Evolutionary conservation across 2,329 filamentous ascomycete species (phyloP).

Genomic region (Lachnellula hyalina): DNA sequence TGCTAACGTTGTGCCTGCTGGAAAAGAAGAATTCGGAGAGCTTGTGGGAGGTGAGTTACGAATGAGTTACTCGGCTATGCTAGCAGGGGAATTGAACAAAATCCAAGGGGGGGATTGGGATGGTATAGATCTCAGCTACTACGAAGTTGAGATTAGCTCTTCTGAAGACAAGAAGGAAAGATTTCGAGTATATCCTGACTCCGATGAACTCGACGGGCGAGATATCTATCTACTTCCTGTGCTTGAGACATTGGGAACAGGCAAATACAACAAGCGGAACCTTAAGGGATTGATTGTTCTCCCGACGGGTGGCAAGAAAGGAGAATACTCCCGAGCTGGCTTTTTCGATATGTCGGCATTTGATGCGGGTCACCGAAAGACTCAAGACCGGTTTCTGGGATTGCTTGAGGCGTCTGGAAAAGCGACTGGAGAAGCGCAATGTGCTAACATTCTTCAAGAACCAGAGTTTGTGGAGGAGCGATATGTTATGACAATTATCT

Average conservation of each 20-base stretch:
- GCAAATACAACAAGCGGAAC: conserved; percentile 1
- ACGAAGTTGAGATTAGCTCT: not conserved
- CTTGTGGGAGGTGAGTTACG: not conserved
- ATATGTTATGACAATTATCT: not conserved
- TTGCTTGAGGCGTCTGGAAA: not conserved
- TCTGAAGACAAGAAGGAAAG: not conserved
- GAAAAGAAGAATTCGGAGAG: not conserved
- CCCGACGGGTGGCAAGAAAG: not conserved
- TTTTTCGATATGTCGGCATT: not conserved
- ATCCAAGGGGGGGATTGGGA: not conserved
- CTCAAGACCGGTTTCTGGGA: not conserved
- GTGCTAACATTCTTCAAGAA: not conserved
- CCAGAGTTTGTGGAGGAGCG: not conserved
- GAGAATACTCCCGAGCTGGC: not conserved
- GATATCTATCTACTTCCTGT: not conserved
- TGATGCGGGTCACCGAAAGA: not conserved
- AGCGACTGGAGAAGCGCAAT: not conserved
- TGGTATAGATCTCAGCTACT: not conserved
- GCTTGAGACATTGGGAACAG: not conserved
- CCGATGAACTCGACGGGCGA: not conserved
- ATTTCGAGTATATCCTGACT: not conserved
- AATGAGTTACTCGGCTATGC: not conserved
- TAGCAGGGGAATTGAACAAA: not conserved
- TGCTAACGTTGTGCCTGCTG: not conserved
- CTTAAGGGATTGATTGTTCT: not conserved